These are phyloP conservation scores for Porodaedalea pini DNA, from an alignment of 1,284 basidiomycete species.

Conservation along the genomic window DNA sequence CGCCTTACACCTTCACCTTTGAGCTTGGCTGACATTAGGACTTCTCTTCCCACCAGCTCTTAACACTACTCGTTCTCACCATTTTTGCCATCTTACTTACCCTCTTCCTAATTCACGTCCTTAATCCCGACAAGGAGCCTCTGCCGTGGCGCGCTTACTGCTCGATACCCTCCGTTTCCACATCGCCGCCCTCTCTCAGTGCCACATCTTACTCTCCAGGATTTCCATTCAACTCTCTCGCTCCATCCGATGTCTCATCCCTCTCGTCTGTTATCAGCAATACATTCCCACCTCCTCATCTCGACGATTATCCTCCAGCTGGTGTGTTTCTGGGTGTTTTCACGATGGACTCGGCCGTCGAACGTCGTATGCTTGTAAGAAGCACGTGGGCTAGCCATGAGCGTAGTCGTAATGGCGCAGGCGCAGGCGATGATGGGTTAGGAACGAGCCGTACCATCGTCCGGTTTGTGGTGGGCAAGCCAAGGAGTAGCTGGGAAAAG, in stretches of 20 bases:
- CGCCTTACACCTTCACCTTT: no score
- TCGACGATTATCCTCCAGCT: constrained; percentile 81
- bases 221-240: constrained; percentile 37
- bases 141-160: constrained; percentile 94
- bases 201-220: constrained; percentile 35
- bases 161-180: constrained; percentile 52
- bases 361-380: constrained; percentile 86
- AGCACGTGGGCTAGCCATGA: constrained; percentile 87
- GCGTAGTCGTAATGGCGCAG: constrained; percentile 71
- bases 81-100: constrained; percentile 76
- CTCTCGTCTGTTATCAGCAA: constrained; percentile 30
- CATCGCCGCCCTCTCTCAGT: constrained; percentile 34
- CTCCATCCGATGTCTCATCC: constrained; percentile 35
- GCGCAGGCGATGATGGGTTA: constrained; percentile 59
- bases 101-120: constrained; percentile 82
- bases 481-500: constrained; percentile 75
- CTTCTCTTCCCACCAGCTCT: constrained; percentile 48
- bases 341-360: constrained; percentile 81
- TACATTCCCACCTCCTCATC: constrained; percentile 58
- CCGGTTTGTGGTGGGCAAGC: constrained; percentile 88
- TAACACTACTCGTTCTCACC: constrained; percentile 67
- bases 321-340: constrained; percentile 92
- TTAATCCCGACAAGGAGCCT: constrained; percentile 94
- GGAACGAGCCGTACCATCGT: constrained; percentile 87
- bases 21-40: no score